Evolutionary conservation across 164 flowering plant species (phyloP).

Genomic region (Dillenia turbinata): DNA sequence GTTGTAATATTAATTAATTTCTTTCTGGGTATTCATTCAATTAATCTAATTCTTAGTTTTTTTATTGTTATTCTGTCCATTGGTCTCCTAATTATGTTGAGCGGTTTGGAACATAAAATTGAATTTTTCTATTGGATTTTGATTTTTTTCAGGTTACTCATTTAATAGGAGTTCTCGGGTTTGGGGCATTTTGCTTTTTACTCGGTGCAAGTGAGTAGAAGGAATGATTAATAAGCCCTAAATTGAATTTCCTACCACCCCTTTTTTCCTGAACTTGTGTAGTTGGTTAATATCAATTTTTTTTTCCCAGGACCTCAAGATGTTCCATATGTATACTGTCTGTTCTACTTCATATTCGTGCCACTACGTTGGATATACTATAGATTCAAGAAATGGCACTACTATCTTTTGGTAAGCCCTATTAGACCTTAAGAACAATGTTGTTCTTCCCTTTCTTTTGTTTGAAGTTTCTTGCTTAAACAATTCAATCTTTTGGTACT

Average conservation of each 20-base stretch:
- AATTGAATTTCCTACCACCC: too few species aligned
- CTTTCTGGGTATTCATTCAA: background rate
- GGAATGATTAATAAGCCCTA: background rate
- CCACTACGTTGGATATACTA: conserved; percentile 98
- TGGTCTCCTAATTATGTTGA: background rate
- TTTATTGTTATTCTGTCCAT: background rate
- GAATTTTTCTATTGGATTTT: background rate
- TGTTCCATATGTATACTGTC: conserved; percentile 83
- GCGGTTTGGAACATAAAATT: conserved; percentile 2
- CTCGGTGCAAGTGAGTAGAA: conserved; percentile 81
- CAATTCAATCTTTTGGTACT: too few species aligned
- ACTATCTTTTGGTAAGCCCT: conserved; percentile 85
- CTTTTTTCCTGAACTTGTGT: too few species aligned
- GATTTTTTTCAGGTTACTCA: conserved; percentile 65
- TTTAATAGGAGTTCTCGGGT: conserved; percentile 82
- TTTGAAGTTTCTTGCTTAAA: background rate
- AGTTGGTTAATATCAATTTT: conserved; percentile 1
- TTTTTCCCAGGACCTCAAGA: conserved; percentile 79
- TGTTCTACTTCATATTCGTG: conserved; percentile 80
- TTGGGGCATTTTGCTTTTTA: conserved; percentile 87
- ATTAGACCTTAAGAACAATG: background rate
- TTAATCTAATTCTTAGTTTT: background rate
- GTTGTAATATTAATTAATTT: background rate
- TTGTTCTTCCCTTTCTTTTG: background rate
- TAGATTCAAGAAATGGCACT: conserved; percentile 97